Percentiles rank a stretch among this genome's conserved stretches.
Conservation (phyloP, 371 early-diverging fungal species). For the Mucor sp. region DNA sequence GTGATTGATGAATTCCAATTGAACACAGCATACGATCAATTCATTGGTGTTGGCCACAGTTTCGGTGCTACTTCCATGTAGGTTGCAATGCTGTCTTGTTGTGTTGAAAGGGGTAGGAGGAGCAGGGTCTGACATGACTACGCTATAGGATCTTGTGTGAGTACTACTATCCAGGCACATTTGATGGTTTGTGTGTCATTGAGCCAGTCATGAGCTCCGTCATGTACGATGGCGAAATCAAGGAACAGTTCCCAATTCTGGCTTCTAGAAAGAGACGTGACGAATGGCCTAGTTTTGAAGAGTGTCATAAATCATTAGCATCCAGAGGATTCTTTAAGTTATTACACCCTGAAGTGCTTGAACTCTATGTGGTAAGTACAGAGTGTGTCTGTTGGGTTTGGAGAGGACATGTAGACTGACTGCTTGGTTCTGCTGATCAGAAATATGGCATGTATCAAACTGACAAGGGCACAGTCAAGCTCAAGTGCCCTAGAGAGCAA, state of each 20-base stretch:
- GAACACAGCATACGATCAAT: constrained; percentile 21
- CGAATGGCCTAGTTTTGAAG: constrained; percentile 40
- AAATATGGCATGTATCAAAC: constrained; percentile 46
- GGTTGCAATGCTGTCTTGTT: constrained; percentile 15
- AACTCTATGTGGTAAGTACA: constrained; percentile 38
- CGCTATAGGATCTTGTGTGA: constrained; percentile 34
- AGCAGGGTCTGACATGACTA: not conserved
- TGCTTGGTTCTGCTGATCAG: constrained; percentile 9
- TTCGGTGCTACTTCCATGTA: constrained; percentile 50
- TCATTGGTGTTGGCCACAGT: constrained; percentile 48
- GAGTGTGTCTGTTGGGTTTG: not conserved
- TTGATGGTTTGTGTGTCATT: constrained; percentile 33
- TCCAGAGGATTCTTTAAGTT: constrained; percentile 31
- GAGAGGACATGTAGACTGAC: not conserved
- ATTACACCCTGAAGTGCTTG: constrained; percentile 43
- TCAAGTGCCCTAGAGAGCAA: constrained; percentile 42
- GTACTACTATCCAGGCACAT: constrained; percentile 36
- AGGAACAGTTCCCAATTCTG: constrained; percentile 9
- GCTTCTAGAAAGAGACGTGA: constrained; percentile 24
- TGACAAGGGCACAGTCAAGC: constrained; percentile 38
- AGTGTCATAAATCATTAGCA: constrained; percentile 25
- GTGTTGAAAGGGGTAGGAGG: no score
- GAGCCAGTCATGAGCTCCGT: constrained; percentile 33
- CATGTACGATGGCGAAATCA: constrained; percentile 12
- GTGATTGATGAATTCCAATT: constrained; percentile 33